Base-by-base conservation (phyloP, 176 grass and related monocot species). In the Alopecurus myosuroides region DNA sequence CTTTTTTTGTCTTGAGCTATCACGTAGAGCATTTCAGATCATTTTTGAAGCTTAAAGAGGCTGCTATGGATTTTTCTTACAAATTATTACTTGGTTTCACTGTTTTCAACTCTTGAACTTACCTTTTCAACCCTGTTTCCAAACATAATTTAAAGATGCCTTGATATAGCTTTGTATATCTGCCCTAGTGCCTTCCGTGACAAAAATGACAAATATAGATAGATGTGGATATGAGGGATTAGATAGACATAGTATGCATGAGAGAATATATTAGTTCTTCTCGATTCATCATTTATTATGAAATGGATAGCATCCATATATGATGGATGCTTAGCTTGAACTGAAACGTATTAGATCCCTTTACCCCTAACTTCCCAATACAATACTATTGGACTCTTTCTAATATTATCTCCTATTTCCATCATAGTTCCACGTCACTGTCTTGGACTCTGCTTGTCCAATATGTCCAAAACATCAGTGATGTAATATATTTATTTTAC, bases 71-170 rank as follows among this genome's bases (percentile, higher is more conserved):
- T 71, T 63, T 39, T 42, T 11, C 26, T 23, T 34, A 63, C 13
- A 40, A 3, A 0, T 12, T 77, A 53, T 41, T 88, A 19, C 61
- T 72, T 73, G 29, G 11, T 55, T 77, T 71, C 20, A 53, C 15
- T 85, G 20, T 86, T 57, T 89, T 69, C 36, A 62, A 71, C 41
- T 72, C 28, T 62, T 79, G 34, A 11, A 36, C 25, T 61, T 72
- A 9, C 66, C 44, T 84, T 78, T 74, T 48, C 19, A 31, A 61
- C 70, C 76, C 70, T 4, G 48, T 83, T 71, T 70, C 29, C 20
- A 20, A 34, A 53, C 4, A 64, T 42, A 85, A n/a, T 44, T 58
- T 9, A 60, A 58, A 49, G 26, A 76, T 13, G 41, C 37, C 52
- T n/a, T 11, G 44, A 35, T 76, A 11, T 78, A 72, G 20, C 42